Evolutionary conservation across 805 yeast genomes (phyloP).

Genomic region (Wickerhamomyces strasburgensis): DNA sequence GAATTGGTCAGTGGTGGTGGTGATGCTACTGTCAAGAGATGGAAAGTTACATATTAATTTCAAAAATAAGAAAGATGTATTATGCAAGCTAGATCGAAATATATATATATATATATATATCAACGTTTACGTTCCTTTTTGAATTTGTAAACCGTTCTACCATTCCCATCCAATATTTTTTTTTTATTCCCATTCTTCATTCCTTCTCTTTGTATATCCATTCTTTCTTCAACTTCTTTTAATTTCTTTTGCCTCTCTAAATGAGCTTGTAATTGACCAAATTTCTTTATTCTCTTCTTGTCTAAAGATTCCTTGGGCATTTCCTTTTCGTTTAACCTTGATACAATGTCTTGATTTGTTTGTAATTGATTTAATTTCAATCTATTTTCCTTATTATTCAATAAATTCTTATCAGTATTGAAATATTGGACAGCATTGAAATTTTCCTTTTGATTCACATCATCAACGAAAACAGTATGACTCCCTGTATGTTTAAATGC

Average conservation of each 20-base stretch:
- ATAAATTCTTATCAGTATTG: constrained; percentile 60
- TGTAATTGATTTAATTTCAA: constrained; percentile 56
- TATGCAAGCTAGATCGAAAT: constrained; percentile 1
- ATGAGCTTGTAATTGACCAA: constrained; percentile 54
- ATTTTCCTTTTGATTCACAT: constrained; percentile 44
- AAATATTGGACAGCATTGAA: constrained; percentile 66
- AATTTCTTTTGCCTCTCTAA: constrained; percentile 68
- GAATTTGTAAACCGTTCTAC: constrained; percentile 78
- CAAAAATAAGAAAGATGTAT: too few relatives aligned
- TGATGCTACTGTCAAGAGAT: constrained; percentile 74
- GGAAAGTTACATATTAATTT: constrained; percentile 39
- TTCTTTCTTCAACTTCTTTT: constrained; percentile 58
- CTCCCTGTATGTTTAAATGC: constrained; percentile 57
- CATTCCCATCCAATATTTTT: constrained; percentile 62
- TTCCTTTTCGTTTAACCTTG: constrained; percentile 23
- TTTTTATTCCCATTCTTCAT: constrained; percentile 89
- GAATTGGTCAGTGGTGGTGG: constrained; percentile 66
- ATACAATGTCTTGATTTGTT: constrained; percentile 29
- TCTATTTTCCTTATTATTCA: constrained; percentile 68
- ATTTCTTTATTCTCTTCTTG: constrained; percentile 56
- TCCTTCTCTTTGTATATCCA: constrained; percentile 76
- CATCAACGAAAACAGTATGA: constrained; percentile 84
- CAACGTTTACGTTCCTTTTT: constrained; percentile 64
- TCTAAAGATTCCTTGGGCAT: constrained; percentile 37
- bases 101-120: constrained; percentile 1